These are phyloP conservation scores for Capsicum chinense DNA, from an alignment of 257 asterid genomes.

Conservation along the genomic window DNA sequence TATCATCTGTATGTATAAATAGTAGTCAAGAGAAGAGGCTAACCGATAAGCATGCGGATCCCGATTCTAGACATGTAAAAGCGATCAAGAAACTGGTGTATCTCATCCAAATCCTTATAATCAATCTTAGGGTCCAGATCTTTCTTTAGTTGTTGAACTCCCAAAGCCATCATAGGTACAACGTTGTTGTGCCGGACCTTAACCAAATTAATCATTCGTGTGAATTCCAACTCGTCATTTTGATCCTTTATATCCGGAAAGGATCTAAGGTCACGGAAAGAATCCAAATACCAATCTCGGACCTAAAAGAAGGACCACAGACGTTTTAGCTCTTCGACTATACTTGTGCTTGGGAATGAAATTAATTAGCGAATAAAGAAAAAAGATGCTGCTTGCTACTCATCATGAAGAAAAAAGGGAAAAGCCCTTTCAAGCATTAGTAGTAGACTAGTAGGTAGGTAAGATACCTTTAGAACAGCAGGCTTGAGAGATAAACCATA, in stretches of 20 bases:
- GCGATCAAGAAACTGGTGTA: constrained; percentile 86
- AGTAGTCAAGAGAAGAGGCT: constrained; percentile 29
- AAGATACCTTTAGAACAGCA: constrained; percentile 74
- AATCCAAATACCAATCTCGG: constrained; percentile 94
- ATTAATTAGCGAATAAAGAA: not conserved
- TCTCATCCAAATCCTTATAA: constrained; percentile 69
- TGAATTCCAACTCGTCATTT: constrained; percentile 72
- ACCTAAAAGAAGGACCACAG: constrained; percentile 35
- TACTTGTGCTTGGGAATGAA: not conserved
- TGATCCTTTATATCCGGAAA: constrained; percentile 69
- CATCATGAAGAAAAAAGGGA: not conserved
- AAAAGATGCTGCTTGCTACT: too few relatives aligned
- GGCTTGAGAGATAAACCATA: constrained; percentile 77
- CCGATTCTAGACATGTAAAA: constrained; percentile 95
- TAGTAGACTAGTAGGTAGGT: not conserved
- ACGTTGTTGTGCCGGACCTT: constrained; percentile 97
- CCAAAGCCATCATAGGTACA: constrained; percentile 97
- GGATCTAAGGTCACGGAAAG: constrained; percentile 88
- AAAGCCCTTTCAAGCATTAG: not conserved
- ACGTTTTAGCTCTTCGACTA: not conserved
- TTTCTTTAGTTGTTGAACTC: constrained; percentile 90
- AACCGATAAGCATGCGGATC: constrained; percentile 96
- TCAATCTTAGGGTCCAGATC: constrained; percentile 59
- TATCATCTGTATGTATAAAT: not conserved
- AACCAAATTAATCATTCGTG: constrained; percentile 82